Evolutionary conservation across 352 stramenopile species (phyloP).

Genomic region (Globisporangium camurandrum): DNA sequence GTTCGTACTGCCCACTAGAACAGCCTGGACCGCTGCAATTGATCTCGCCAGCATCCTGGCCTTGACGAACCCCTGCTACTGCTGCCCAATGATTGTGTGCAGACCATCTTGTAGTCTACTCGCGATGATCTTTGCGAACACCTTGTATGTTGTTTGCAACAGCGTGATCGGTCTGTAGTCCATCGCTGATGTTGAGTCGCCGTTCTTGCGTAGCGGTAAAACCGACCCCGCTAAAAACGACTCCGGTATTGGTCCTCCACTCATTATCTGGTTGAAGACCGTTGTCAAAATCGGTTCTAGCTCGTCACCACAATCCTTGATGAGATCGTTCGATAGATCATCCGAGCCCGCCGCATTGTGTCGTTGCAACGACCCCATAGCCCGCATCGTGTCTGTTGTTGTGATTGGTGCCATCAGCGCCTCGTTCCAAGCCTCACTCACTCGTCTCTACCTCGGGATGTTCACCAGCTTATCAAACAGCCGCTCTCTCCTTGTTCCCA

Average conservation of each 20-base stretch:
- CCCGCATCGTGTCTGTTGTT: neutral
- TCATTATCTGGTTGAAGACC: neutral
- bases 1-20: neutral
- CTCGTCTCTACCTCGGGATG: neutral
- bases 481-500: neutral
- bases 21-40: neutral
- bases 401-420: neutral
- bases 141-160: slow-evolving; percentile 21
- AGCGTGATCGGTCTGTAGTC: slow-evolving; percentile 21
- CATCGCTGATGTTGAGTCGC: slow-evolving; percentile 8
- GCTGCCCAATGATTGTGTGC: slow-evolving; percentile 3
- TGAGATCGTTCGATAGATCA: neutral
- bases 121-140: slow-evolving; percentile 13
- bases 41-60: neutral
- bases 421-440: neutral
- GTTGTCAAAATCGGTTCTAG: neutral
- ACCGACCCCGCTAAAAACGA: neutral
- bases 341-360: neutral
- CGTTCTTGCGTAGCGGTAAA: slow-evolving; percentile 16
- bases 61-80: slow-evolving; percentile 19
- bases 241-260: neutral
- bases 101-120: slow-evolving; percentile 3
- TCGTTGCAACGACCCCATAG: neutral
- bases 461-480: neutral
- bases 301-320: neutral